Evolutionary conservation across 306 rosid species (phyloP), one percentile per base, ranked within the genome.

Genomic region (Gleditsia sinensis): DNA sequence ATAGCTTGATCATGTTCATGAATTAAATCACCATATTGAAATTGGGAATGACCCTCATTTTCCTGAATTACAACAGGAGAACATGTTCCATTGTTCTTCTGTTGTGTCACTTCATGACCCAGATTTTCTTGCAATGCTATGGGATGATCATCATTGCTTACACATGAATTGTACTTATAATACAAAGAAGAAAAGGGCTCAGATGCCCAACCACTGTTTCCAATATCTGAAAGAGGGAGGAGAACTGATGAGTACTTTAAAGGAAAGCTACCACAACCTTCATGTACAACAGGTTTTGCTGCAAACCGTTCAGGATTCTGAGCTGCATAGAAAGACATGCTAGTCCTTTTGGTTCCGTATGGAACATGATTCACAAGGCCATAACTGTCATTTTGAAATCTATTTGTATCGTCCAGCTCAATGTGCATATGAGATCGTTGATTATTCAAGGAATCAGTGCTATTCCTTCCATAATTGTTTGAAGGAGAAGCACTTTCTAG

Each of bases 241-340:
- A 70, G 54, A 34, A 45, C 61, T 33, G 77, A 56, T 27, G 84
- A 56, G 58, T 43, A 46, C 48, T 67, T 71, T 9, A 71, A 77
- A 45, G 70, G 69, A 72, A 75, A 43, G 32, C 28, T 64, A 19
- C 23, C 4, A n/a, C 34, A 9, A 56, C 63, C 42, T 60, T 82
- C 75, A 46, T 71, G 45, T 75, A 20, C 42, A 39, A 33, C 48
- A 51, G 74, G 70, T 43, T 78, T 75, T 23, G 66, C 27, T 27
- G 60, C 76, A 54, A 81, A 36, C 51, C 19, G 78, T 51, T 72
- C 81, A 76, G 78, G 69, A 71, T 71, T 81, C 45, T 3, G 78
- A 63, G 23, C 55, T 8, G 12, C 59, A 13, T 51, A 66, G 10
- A 64, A 77, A 60, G 86, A 66, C 42, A 57, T 48, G 66, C 25